Evolutionary conservation across 257 asterid genomes (phyloP).

Genomic region (Jacaranda mimosifolia): DNA sequence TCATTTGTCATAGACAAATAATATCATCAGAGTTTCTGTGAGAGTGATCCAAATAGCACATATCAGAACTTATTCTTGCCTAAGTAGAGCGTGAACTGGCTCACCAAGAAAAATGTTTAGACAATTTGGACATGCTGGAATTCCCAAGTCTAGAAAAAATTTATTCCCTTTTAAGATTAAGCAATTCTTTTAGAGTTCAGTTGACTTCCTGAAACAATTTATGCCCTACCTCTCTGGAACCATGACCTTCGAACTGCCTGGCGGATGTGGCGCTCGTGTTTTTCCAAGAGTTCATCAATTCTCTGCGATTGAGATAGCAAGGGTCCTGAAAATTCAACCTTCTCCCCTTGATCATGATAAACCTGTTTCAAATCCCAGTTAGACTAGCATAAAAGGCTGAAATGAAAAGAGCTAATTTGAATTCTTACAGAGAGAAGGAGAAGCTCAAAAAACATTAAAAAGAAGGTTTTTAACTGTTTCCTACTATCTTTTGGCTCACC

Average conservation of each 20-base stretch:
- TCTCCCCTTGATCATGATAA: conserved; percentile 82
- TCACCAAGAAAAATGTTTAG: background rate
- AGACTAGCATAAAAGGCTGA: conserved; percentile 26
- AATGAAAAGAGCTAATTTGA: conserved; percentile 8
- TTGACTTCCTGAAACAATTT: background rate
- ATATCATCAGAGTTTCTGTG: no score
- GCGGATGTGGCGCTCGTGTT: conserved; percentile 92
- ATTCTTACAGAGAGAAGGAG: background rate
- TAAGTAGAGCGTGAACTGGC: background rate
- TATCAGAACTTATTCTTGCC: background rate
- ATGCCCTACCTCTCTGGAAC: conserved; percentile 80
- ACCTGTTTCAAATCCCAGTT: conserved; percentile 58
- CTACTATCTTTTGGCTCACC: no score
- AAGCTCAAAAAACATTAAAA: no score
- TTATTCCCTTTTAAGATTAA: background rate
- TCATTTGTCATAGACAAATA: background rate
- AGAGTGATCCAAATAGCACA: background rate
- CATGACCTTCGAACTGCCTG: conserved; percentile 90
- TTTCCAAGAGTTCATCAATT: conserved; percentile 84
- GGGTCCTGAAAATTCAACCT: conserved; percentile 96
- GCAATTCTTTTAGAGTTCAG: background rate
- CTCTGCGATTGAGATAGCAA: conserved; percentile 78
- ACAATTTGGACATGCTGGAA: background rate
- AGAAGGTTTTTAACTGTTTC: no score
- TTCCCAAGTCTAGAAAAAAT: background rate